phyloP scores from a whole-genome alignment of 306 rosid genomes.

The Rosa lucieae region DNA sequence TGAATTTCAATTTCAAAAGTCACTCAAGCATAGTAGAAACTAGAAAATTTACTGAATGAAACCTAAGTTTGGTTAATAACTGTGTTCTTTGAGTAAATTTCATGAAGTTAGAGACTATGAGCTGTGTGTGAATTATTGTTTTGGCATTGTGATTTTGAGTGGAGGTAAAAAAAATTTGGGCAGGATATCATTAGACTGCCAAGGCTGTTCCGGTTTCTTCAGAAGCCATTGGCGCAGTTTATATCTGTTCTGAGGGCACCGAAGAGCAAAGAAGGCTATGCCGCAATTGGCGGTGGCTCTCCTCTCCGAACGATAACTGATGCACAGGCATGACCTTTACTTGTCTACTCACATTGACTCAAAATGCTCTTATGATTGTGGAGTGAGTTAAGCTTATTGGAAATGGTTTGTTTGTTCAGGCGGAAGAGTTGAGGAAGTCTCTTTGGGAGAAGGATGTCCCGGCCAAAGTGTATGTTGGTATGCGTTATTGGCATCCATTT shows the following conservation, averaged over 20 bases:
- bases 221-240: conserved; percentile 91
- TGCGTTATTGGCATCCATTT: conserved; percentile 99
- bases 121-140: background rate
- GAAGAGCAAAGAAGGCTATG: conserved; percentile 97
- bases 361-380: background rate
- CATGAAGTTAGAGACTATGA: background rate
- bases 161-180: conserved; percentile 17
- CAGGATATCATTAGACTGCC: conserved; percentile 95
- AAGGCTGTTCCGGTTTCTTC: conserved; percentile 83
- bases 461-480: conserved; percentile 84
- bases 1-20: background rate
- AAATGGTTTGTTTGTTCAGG: conserved; percentile 42
- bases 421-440: conserved; percentile 66
- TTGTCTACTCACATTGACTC: conserved; percentile 5
- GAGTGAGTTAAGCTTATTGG: conserved; percentile 14
- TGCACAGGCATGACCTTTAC: conserved; percentile 63
- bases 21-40: background rate
- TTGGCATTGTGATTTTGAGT: conserved; percentile 1
- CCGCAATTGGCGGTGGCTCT: conserved; percentile 97
- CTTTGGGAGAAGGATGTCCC: conserved; percentile 71
- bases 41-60: background rate
- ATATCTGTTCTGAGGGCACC: conserved; percentile 84
- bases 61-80: background rate
- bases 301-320: conserved; percentile 89
- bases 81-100: background rate